Conservation (phyloP, 73 alveolate genomes). For the Paramecium sonneborni region DNA sequence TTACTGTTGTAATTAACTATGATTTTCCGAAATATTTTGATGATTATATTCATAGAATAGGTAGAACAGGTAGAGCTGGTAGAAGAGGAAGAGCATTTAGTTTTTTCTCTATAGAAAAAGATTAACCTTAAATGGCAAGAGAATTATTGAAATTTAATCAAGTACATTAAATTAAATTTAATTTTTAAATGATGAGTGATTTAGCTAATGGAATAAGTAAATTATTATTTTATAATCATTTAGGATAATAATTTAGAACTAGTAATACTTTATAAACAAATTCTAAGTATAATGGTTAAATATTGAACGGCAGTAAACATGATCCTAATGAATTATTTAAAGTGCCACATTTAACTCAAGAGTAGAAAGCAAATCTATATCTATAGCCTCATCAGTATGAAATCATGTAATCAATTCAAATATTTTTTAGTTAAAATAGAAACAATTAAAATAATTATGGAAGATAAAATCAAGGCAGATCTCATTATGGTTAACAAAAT, state of each 20-base stretch:
- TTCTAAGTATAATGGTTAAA: not conserved
- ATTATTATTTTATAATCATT: not conserved
- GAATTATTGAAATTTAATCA: not conserved
- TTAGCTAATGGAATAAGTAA: not conserved
- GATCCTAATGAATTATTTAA: not conserved
- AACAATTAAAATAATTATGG: not conserved
- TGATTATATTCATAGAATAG: conserved; percentile 95
- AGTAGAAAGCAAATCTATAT: not conserved
- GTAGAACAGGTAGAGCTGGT: conserved; percentile 97
- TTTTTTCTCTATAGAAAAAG: conserved; percentile 48
- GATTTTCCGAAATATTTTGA: conserved; percentile 91
- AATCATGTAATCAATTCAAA: not conserved
- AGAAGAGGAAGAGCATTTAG: conserved; percentile 75
- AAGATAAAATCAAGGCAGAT: not conserved
- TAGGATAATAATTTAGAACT: not conserved
- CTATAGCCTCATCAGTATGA: not conserved
- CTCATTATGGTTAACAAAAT: not conserved
- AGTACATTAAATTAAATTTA: not conserved
- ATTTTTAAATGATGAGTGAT: not conserved
- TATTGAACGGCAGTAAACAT: not conserved
- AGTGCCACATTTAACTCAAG: not conserved
- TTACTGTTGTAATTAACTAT: conserved; percentile 86
- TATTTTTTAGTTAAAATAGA: not conserved
- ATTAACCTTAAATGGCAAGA: conserved; percentile 58
- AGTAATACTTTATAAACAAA: not conserved